Conservation (phyloP, 179 eudicot species). For the Silene noctiflora region DNA sequence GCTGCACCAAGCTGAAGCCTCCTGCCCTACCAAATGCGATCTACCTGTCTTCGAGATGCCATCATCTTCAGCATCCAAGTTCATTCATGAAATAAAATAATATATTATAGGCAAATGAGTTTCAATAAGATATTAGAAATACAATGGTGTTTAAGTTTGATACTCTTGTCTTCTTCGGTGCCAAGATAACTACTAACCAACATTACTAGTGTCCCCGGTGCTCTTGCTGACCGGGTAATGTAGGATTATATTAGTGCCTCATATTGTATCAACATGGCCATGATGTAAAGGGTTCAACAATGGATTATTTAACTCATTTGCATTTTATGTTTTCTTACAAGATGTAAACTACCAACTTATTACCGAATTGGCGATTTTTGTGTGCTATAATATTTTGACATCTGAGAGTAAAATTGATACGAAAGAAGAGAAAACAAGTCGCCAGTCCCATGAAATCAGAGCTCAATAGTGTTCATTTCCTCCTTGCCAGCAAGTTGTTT, state of each 20-base stretch:
- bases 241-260: no score
- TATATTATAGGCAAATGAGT: not conserved
- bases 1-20: conserved; percentile 1
- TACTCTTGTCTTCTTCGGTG: no score
- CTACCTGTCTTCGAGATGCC: not conserved
- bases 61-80: not conserved
- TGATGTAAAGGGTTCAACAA: not conserved
- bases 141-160: not conserved
- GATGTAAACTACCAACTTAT: no score
- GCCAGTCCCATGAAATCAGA: no score
- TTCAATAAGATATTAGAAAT: not conserved
- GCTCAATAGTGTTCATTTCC: no score
- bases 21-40: not conserved
- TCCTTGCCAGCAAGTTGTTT: no score
- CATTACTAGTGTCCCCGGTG: not conserved
- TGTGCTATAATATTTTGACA: no score
- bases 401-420: no score
- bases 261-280: not conserved
- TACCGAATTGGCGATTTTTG: no score
- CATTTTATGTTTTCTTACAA: no score
- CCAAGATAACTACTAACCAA: not conserved
- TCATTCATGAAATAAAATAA: not conserved
- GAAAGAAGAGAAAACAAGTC: no score
- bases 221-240: no score
- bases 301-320: not conserved